Base-by-base conservation (phyloP, 768 basidiomycete species). In the Roridomyces roridus region DNA sequence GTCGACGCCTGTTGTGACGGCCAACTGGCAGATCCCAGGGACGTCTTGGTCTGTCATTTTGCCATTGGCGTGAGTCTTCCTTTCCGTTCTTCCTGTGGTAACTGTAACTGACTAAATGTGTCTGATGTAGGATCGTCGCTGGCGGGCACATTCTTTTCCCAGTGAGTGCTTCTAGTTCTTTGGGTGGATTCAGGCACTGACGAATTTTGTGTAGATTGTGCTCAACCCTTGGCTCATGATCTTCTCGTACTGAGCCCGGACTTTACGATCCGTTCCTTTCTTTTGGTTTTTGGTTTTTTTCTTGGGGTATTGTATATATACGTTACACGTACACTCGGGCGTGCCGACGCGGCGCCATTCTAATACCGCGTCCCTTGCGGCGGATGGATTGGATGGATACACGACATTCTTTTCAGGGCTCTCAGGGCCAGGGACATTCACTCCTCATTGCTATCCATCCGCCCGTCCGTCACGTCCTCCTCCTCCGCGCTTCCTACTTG, bases 181-280 rank as follows among this genome's bases (percentile, higher is more conserved):
- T 28, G n/a, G 23, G 37, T 14, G 20, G 21, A 17, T 8, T 50
- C 7, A 23, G 39, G 49, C n/a, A 21, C 55, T 62, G 44, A 52
- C 59, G 50, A 44, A 31, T 44, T 7, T 55, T 35, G 44, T 25
- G 11, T 59, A 89, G 81, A 88, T 96, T 51, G 85, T 93, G 18
- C 81, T 95, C 37, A 95, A 95, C 64, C 94, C 92, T 1, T 92
- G 89, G 88, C 74, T 94, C 50, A 91, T 92, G 88, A 89, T 92
- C 41, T 94, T 93, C 73, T 87, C 86, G 4, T 83, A 80, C 55
- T 84, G 66, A 76, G 47, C 17, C 23, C 6, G 25, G 21, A 24
- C 23, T 41, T 37, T 28, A 6, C 6, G 46, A 23, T 20, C 6
- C 28, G 12, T 45, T 39, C 51, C 23, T 46, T 52, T 35, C 10